A percentile compares a stretch with the other conserved stretches of the same genome.
phyloP scores from a whole-genome alignment of 345 rosid genomes.

The Ceriops tagal region DNA sequence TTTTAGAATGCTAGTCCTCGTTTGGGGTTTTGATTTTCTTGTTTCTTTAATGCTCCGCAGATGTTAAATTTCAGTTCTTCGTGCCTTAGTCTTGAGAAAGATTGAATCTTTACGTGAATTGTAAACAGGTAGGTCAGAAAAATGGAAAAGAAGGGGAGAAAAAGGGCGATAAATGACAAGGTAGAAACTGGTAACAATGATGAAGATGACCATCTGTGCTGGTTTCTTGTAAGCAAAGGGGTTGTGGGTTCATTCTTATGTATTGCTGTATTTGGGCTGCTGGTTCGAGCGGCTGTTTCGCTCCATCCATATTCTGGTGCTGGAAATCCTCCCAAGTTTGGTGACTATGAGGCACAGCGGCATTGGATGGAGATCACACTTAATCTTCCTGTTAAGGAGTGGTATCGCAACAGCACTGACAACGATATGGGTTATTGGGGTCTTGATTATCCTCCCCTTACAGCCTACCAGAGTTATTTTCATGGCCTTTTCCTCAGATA shows the following conservation, averaged over 20 bases:
- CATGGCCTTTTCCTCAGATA: slow-evolving; percentile 64
- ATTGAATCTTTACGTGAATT: slow-evolving; percentile 7
- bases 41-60: not conserved
- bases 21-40: not conserved
- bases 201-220: slow-evolving; percentile 27
- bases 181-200: slow-evolving; percentile 9
- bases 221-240: slow-evolving; percentile 46
- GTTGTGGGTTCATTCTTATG: slow-evolving; percentile 42
- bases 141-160: slow-evolving; percentile 28
- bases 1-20: too few species aligned
- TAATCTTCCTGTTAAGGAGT: slow-evolving; percentile 56
- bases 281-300: slow-evolving; percentile 66
- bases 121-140: not conserved
- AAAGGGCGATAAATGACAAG: slow-evolving; percentile 12
- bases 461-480: slow-evolving; percentile 88
- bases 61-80: not conserved
- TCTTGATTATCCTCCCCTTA: slow-evolving; percentile 94
- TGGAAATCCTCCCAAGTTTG: slow-evolving; percentile 68
- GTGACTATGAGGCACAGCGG: slow-evolving; percentile 93
- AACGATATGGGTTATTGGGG: slow-evolving; percentile 94
- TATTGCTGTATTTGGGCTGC: slow-evolving; percentile 55
- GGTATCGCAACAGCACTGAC: slow-evolving; percentile 65
- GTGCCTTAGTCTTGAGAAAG: not conserved
- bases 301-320: slow-evolving; percentile 86
- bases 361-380: slow-evolving; percentile 99